Base-by-base conservation (phyloP, 2,329 filamentous ascomycete genomes). In the Stemphylium vesicarium region DNA sequence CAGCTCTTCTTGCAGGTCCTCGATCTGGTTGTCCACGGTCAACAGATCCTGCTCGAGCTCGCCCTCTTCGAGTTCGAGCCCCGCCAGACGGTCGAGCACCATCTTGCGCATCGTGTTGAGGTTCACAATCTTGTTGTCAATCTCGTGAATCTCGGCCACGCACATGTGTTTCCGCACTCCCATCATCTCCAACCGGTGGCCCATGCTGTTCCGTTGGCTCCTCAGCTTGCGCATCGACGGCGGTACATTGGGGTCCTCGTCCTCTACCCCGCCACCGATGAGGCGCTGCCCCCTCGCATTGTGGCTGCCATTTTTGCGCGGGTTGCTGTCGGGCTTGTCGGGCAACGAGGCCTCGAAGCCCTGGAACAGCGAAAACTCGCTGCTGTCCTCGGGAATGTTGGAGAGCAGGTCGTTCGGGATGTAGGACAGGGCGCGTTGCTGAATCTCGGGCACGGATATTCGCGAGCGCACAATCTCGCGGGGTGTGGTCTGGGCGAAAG, bases 91-190 rank as follows among this genome's bases (percentile, higher is more conserved):
- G 50, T 97, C 92, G 53, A 99, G 77, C 40, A 98, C 90, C 57
- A 97, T 96, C 71, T 88, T 90, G 63, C 95, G 88, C 92, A 98
- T 97, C 59, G 87, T 91, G 65, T 92, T 89, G 50, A 99, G 81
- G 75, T 98, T 98, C 57, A 91, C 86, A 60, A 99, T 94, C 77
- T 98, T 99, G 78, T 90, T 93, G 78, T 99, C 95, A 57, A 99
- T 96, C 71, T 99, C 95, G 56, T 88, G 87, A 55, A 99, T 98
- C 76, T 99, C 95, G 60, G 91, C 90, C 69, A 92, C 95, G 65
- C 93, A 94, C 94, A 99, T 97, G 71, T 95, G 96, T 77, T 99
- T 99, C 56, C 95, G 86, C 59, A 98, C 87, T 3, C 89, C 85
- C 79, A 98, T 87, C 85, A 97, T 91, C 71, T 98, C 92, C 64